phyloP scores from a whole-genome alignment of 306 rosid genomes.

The Cicer yamashitae region DNA sequence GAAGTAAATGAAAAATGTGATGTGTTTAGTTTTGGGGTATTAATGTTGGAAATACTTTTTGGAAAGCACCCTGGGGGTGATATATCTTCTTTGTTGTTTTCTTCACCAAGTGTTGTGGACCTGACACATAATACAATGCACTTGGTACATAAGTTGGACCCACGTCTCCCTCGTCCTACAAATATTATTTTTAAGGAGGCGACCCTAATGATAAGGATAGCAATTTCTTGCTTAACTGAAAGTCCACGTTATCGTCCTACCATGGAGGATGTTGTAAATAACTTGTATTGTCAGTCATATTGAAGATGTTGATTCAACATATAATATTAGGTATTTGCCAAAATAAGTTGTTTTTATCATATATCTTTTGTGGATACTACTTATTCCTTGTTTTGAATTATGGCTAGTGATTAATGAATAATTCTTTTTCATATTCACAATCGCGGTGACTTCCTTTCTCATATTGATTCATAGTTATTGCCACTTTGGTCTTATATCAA shows the following conservation, averaged over 20 bases:
- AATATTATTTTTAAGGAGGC: not conserved
- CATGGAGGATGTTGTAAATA: not conserved
- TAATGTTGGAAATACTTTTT: not conserved
- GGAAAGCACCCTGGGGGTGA: not conserved
- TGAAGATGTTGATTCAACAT: not conserved
- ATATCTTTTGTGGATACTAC: no score
- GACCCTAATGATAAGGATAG: not conserved
- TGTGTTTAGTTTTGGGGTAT: not conserved
- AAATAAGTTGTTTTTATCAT: no score
- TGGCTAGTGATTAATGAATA: no score
- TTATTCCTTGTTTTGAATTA: no score
- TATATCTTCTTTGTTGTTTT: not conserved
- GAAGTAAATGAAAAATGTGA: constrained; percentile 23
- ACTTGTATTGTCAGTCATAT: not conserved
- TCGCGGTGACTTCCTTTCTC: no score
- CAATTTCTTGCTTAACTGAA: not conserved
- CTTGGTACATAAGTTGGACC: not conserved
- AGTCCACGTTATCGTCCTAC: not conserved
- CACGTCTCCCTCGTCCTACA: not conserved
- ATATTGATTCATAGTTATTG: no score
- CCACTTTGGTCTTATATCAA: no score
- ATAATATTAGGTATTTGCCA: no score
- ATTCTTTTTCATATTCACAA: no score
- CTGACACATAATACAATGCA: not conserved
- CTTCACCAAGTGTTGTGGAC: not conserved